Percentiles rank a stretch among this genome's conserved stretches.
Evolutionary conservation across 2,329 filamentous ascomycete genomes (phyloP).

Genomic region (Epichloe gansuensis): DNA sequence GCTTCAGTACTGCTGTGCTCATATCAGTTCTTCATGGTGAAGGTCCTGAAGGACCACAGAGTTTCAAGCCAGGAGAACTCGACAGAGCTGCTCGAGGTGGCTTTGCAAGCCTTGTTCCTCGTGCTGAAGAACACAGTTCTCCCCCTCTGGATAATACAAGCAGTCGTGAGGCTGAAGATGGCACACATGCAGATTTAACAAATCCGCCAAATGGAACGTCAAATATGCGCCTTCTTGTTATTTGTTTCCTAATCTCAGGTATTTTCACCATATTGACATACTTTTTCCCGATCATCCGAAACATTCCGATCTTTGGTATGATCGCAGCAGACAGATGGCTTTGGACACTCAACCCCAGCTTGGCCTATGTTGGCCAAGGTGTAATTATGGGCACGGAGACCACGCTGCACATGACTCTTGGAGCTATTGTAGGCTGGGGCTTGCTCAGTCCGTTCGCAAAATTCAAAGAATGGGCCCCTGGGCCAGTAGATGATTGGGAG

Average conservation of each 20-base stretch:
- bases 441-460: constrained; percentile 84
- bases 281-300: constrained; percentile 80
- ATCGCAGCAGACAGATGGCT: constrained; percentile 69
- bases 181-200: background rate
- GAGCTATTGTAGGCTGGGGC: constrained; percentile 82
- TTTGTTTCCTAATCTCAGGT: constrained; percentile 48
- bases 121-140: constrained; percentile 11
- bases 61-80: constrained; percentile 21
- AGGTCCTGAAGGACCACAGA: constrained; percentile 23
- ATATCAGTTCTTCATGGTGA: constrained; percentile 78
- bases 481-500: constrained; percentile 78
- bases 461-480: constrained; percentile 75
- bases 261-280: constrained; percentile 72
- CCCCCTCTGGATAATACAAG: background rate
- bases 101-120: constrained; percentile 31
- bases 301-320: constrained; percentile 75
- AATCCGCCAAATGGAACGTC: constrained; percentile 22
- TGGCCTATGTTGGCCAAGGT: constrained; percentile 94
- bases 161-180: background rate
- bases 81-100: constrained; percentile 25
- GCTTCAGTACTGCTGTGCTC: constrained; percentile 88
- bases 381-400: constrained; percentile 98
- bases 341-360: constrained; percentile 91
- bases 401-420: constrained; percentile 88
- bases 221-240: constrained; percentile 42